Conservation (phyloP, 805 yeast genomes). For the Teunomyces lycoperdinae region DNA sequence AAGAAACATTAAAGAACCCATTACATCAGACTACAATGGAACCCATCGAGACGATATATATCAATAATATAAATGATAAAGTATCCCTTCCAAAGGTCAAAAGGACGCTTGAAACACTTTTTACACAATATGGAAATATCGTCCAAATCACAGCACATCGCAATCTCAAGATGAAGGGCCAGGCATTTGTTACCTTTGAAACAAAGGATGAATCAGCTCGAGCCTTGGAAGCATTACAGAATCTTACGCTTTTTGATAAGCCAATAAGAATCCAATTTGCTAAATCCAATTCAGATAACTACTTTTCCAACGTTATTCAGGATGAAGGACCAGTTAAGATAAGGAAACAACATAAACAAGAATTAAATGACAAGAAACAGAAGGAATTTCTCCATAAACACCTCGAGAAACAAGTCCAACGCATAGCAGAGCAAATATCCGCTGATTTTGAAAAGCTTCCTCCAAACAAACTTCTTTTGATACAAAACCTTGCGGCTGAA, state of each 20-base stretch:
- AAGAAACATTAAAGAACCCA: neutral
- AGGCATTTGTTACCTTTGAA: slow-evolving; percentile 69
- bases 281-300: slow-evolving; percentile 43
- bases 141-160: slow-evolving; percentile 54
- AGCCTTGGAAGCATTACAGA: slow-evolving; percentile 45
- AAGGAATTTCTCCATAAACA: slow-evolving; percentile 1
- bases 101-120: slow-evolving; percentile 38
- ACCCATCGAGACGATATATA: slow-evolving; percentile 45
- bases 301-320: slow-evolving; percentile 11
- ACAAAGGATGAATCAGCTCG: slow-evolving; percentile 38
- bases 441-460: slow-evolving; percentile 36
- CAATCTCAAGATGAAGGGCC: slow-evolving; percentile 71
- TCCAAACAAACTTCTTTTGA: slow-evolving; percentile 66
- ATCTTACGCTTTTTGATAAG: slow-evolving; percentile 43
- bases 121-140: slow-evolving; percentile 47
- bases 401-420: slow-evolving; percentile 12
- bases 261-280: slow-evolving; percentile 47
- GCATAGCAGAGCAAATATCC: slow-evolving; percentile 10
- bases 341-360: slow-evolving; percentile 20
- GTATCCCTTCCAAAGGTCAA: slow-evolving; percentile 53
- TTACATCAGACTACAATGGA: neutral
- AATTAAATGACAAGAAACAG: slow-evolving; percentile 9
- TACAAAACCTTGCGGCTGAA: slow-evolving; percentile 46
- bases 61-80: slow-evolving; percentile 72
- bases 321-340: slow-evolving; percentile 19